Evolutionary conservation across 1,139 yeast genomes (phyloP), one percentile per base, ranked within the genome.

Genomic region (Scheffersomyces stambukii): DNA sequence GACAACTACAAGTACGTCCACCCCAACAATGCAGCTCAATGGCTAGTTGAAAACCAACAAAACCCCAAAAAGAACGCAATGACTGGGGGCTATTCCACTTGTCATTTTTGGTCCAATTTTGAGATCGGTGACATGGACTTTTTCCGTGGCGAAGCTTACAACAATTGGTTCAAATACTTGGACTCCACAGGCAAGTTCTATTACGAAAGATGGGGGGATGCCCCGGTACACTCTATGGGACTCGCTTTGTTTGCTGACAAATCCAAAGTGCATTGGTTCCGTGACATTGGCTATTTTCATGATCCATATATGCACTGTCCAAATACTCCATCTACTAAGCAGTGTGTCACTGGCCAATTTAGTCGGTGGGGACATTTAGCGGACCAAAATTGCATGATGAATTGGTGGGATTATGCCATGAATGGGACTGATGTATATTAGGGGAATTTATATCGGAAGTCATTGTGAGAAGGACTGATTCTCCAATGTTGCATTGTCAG

Each of bases 161-260:
- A 62, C 23, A 60, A 63, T 12, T 85, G 84, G 78, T 75, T 80
- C 40, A 64, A 80, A 27, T 57, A 67, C 47, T 60, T 85, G 23
- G 94, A 85, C 39, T 42, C 64, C 4, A 57, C 77, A 0, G 94
- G 95, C 9, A 88, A 88, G 4, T 84, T 84, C 47, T 85, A 82
- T 50, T 84, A 84, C 45, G 95, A 85, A 52, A 57, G 95, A 34
- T 84, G 95, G 95, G 95, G 95, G 1, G 95, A 84, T 55, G 95
- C 95, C 0, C 95, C 95, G 0, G 89, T 85, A 1, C 94, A 82
- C 50, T 75, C 88, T 1, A 52, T 84, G 25, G 94, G 89, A 0
- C 57, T 85, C 14, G 81, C 79, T 0, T 54, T 86, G 28, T 84
- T 88, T 56, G 83, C 83, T 12, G 86, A 81, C 43, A 77, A 72